Percentiles rank a stretch among this genome's conserved stretches.
Evolutionary conservation across 495 filamentous ascomycete species (phyloP).

Genomic region (Aspergillus haitiensis): DNA sequence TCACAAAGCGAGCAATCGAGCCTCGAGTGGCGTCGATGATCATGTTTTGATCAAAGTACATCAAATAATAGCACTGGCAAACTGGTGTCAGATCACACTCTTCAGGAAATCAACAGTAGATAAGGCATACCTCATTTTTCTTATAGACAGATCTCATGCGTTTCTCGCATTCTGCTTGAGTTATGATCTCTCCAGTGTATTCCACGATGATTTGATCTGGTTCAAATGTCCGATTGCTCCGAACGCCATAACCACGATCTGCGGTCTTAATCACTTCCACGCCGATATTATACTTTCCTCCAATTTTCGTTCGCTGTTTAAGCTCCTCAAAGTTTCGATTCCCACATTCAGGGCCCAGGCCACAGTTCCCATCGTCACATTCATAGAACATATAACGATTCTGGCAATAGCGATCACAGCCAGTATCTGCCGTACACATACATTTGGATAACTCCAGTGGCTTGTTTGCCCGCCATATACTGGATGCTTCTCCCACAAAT

Average conservation of each 20-base stretch:
- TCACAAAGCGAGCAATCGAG: constrained; percentile 95
- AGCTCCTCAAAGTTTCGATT: constrained; percentile 88
- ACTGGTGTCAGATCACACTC: constrained; percentile 16
- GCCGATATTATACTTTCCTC: constrained; percentile 82
- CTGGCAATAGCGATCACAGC: constrained; percentile 86
- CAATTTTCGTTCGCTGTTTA: constrained; percentile 69
- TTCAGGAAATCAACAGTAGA: not conserved
- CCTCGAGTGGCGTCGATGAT: constrained; percentile 96
- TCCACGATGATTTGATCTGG: constrained; percentile 96
- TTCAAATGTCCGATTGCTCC: constrained; percentile 82
- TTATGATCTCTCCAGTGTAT: constrained; percentile 96
- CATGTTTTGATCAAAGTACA: constrained; percentile 98
- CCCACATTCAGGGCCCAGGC: constrained; percentile 68
- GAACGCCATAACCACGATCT: constrained; percentile 88
- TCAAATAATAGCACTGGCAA: constrained; percentile 86
- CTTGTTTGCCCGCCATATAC: constrained; percentile 78
- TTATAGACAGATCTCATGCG: constrained; percentile 92
- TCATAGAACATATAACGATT: constrained; percentile 97
- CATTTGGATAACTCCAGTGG: constrained; percentile 75
- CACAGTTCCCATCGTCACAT: constrained; percentile 89
- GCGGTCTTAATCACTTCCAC: constrained; percentile 91
- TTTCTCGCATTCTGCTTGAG: constrained; percentile 85
- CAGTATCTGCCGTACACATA: constrained; percentile 72
- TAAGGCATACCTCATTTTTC: constrained; percentile 72
- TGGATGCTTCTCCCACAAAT: constrained; percentile 86